Evolutionary conservation across 352 stramenopile genomes (phyloP).

Genomic region (Globisporangium cystogenes): DNA sequence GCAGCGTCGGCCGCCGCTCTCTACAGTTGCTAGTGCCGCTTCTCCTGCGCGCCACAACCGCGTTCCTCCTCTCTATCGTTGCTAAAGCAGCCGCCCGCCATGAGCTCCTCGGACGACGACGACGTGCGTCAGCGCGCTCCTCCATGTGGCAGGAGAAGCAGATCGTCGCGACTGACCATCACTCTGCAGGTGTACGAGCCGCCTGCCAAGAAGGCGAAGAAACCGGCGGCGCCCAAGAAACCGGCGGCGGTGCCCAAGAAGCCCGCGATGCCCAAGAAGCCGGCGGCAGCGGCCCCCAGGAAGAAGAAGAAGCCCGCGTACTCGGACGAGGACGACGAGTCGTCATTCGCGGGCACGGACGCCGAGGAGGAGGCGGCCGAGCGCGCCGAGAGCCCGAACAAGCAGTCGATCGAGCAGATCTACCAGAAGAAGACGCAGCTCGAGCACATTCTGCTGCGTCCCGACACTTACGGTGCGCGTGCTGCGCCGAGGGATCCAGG

Average conservation of each 20-base stretch:
- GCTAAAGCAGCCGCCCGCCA: constrained; percentile 7
- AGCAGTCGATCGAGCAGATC: constrained; percentile 86
- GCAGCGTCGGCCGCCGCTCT: no score
- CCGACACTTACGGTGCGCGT: constrained; percentile 94
- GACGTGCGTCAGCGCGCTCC: constrained; percentile 25
- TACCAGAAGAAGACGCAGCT: constrained; percentile 98
- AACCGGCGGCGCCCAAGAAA: constrained; percentile 17
- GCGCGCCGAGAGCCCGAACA: constrained; percentile 21
- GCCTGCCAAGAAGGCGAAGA: constrained; percentile 9
- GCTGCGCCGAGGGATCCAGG: no score
- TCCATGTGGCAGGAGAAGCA: not conserved
- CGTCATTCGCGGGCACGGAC: constrained; percentile 31
- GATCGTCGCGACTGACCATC: not conserved
- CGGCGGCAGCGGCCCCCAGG: constrained; percentile 18
- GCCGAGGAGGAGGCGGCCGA: constrained; percentile 32
- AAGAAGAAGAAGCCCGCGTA: constrained; percentile 55
- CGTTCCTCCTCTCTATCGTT: no score
- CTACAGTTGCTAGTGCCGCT: no score
- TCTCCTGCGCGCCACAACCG: no score
- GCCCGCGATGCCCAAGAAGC: constrained; percentile 31
- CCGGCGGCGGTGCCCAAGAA: constrained; percentile 26
- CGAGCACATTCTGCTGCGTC: constrained; percentile 97
- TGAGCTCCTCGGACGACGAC: constrained; percentile 46
- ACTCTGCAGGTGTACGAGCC: constrained; percentile 12
- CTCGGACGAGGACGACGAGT: constrained; percentile 16